Base-by-base conservation (phyloP, 2,329 filamentous ascomycete genomes). In the Cytospora piceae region DNA sequence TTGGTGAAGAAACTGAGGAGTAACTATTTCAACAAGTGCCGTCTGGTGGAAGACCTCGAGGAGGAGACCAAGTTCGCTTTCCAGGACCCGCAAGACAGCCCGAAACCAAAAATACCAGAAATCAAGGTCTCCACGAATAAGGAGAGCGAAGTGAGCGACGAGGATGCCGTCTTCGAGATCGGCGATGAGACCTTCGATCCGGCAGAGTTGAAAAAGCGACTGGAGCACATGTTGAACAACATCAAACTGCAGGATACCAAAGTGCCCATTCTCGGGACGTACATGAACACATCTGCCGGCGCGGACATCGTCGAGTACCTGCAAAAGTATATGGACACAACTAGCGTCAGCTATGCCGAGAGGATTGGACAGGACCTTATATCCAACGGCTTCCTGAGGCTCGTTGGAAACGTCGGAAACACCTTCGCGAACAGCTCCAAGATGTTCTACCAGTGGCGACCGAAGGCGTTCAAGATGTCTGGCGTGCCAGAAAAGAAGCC, bases 1-100 rank as follows among this genome's bases (percentile, higher is more conserved):
- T 78, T 86, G 24, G 93, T 97, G 68, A 93, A 93, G 83, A 98
- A 98, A 80, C 86, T 97, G 72, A 89, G 95, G 70, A 97, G 92
- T 77, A 91, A 92, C 72, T 99, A 99, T 80, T 98, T 98, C 85
- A 99, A 98, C 83, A 99, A 98, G 80, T 99, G 95, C 77, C 90
- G 96, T 58, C 82, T 97, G 68, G 90, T 98, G 8, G 96, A 99
- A 76, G 95, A 99, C 75, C 81, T 98, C 67, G 95, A 99, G 77
- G 95, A 99, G 79, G 96, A 99, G 82, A 97, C 97, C 77, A 98
- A 99, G 79, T 85, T 99, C 63, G 95, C 94, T 49, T 99, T 99
- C 79, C 93, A 97, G 77, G 93, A 94, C 70, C 93, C 93, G 2
- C 86, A 90, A 72, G 82, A 77, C 39, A 93, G 90, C 76, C 90